A percentile compares a stretch with the other conserved stretches of the same genome.
phyloP scores from a whole-genome alignment of 306 rosid genomes.

The Cicer pinnatifidum region DNA sequence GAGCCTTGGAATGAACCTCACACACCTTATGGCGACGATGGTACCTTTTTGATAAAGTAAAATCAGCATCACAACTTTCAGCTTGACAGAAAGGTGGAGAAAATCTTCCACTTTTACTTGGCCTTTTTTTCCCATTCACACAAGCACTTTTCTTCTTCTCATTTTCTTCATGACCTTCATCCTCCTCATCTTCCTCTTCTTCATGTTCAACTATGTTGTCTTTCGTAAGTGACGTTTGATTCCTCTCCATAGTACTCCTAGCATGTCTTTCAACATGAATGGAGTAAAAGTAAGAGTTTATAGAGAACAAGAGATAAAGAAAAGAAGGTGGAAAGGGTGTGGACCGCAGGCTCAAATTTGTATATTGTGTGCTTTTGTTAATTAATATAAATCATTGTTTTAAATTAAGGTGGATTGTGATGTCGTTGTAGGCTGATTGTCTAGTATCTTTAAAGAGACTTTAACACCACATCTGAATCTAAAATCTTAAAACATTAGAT shows the following conservation, averaged over 20 bases:
- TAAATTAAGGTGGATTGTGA: too few relatives aligned
- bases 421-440: too few relatives aligned
- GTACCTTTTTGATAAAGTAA: constrained; percentile 65
- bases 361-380: not conserved
- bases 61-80: constrained; percentile 70
- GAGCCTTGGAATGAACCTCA: constrained; percentile 83
- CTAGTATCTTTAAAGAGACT: too few relatives aligned
- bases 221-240: constrained; percentile 51
- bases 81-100: constrained; percentile 68
- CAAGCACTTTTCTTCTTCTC: constrained; percentile 52
- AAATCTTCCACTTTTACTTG: constrained; percentile 48
- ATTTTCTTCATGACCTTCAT: constrained; percentile 46
- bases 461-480: too few relatives aligned
- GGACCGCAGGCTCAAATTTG: constrained; percentile 5
- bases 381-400: not conserved
- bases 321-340: not conserved
- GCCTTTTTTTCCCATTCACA: constrained; percentile 50
- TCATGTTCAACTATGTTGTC: constrained; percentile 48
- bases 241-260: constrained; percentile 44
- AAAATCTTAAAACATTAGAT: too few relatives aligned
- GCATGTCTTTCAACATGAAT: not conserved
- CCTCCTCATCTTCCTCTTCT: constrained; percentile 68
- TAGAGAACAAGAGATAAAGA: not conserved
- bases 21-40: constrained; percentile 97
- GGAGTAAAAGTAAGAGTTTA: constrained; percentile 3